phyloP scores from a whole-genome alignment of 2,329 filamentous ascomycete species.

The Colletotrichum simmondsii region DNA sequence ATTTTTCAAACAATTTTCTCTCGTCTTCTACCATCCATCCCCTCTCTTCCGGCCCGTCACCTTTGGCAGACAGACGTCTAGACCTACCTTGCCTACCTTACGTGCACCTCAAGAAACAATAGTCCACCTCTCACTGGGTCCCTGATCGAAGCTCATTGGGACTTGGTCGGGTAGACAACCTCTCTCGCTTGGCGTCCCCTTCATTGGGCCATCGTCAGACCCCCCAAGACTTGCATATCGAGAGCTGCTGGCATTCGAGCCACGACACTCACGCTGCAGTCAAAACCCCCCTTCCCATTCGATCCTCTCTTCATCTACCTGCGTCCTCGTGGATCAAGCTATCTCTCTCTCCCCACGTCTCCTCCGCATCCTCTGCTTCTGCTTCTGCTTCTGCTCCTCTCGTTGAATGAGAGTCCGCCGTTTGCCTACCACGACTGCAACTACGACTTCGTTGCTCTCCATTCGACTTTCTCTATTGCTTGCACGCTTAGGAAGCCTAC shows the following conservation, averaged over 20 bases:
- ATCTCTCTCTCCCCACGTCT: conserved; percentile 33
- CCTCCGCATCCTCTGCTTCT: conserved; percentile 22
- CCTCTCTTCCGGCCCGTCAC: not conserved
- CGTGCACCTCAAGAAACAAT: not conserved
- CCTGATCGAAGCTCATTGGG: conserved; percentile 23
- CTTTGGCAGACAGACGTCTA: not conserved
- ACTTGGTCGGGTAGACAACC: conserved; percentile 29
- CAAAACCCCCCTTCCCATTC: conserved; percentile 41
- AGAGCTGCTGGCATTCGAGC: conserved; percentile 52
- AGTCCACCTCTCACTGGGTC: not conserved
- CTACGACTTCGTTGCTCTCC: conserved; percentile 11
- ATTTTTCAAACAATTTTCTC: conserved; percentile 16
- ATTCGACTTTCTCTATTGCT: conserved; percentile 15
- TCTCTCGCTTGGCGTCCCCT: conserved; percentile 10
- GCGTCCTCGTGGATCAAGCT: conserved; percentile 34
- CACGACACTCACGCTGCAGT: conserved; percentile 49
- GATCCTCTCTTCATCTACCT: conserved; percentile 28
- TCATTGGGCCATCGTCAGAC: conserved; percentile 34
- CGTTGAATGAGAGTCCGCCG: conserved; percentile 21
- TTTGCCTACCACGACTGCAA: conserved; percentile 3
- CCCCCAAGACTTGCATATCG: conserved; percentile 36
- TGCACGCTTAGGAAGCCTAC: not conserved
- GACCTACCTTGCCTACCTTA: too few relatives aligned
- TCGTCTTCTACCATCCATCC: conserved; percentile 12
- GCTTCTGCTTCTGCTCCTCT: not conserved